A percentile compares a stretch with the other conserved stretches of the same genome.
phyloP scores from a whole-genome alignment of 169 alveolate genomes.

The Neospora caninum region DNA sequence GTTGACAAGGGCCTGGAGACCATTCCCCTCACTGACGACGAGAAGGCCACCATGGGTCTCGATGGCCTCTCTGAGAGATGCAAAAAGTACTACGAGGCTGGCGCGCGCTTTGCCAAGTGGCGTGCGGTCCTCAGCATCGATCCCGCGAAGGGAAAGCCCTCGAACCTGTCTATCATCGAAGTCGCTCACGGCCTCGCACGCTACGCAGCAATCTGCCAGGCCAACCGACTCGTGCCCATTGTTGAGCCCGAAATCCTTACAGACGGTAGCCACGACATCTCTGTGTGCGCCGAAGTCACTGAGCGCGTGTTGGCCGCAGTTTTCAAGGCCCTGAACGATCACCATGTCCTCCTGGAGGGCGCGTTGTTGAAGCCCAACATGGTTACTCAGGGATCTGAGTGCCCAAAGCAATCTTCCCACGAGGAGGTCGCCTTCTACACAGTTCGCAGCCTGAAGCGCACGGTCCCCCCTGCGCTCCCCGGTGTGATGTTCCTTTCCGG shows the following conservation, averaged over 20 bases:
- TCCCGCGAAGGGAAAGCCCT: slow-evolving; percentile 89
- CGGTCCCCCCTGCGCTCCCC: slow-evolving; percentile 95
- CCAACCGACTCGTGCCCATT: slow-evolving; percentile 97
- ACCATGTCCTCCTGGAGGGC: slow-evolving; percentile 96
- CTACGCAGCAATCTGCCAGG: slow-evolving; percentile 98
- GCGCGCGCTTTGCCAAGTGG: slow-evolving; percentile 99
- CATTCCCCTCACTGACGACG: slow-evolving; percentile 92
- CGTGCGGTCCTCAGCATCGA: slow-evolving; percentile 97
- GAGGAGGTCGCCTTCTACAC: slow-evolving; percentile 95
- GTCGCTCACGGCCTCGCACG: slow-evolving; percentile 98
- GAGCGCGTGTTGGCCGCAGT: slow-evolving; percentile 94
- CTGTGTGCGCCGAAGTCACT: slow-evolving; percentile 94
- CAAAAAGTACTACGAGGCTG: slow-evolving; percentile 94
- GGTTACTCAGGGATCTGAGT: slow-evolving; percentile 97
- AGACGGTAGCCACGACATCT: slow-evolving; percentile 97
- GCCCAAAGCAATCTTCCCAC: slow-evolving; percentile 88
- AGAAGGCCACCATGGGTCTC: slow-evolving; percentile 90
- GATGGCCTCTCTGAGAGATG: slow-evolving; percentile 97
- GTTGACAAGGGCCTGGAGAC: slow-evolving; percentile 95
- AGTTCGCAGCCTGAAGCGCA: slow-evolving; percentile 93
- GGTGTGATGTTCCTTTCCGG: slow-evolving; percentile 99
- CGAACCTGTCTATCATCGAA: slow-evolving; percentile 91
- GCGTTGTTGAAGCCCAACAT: slow-evolving; percentile 97
- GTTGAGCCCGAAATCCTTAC: slow-evolving; percentile 99
- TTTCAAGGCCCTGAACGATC: slow-evolving; percentile 93